Evolutionary conservation across 495 filamentous ascomycete species (phyloP), one percentile per base, ranked within the genome.

Genomic region (Daldinia childiae): DNA sequence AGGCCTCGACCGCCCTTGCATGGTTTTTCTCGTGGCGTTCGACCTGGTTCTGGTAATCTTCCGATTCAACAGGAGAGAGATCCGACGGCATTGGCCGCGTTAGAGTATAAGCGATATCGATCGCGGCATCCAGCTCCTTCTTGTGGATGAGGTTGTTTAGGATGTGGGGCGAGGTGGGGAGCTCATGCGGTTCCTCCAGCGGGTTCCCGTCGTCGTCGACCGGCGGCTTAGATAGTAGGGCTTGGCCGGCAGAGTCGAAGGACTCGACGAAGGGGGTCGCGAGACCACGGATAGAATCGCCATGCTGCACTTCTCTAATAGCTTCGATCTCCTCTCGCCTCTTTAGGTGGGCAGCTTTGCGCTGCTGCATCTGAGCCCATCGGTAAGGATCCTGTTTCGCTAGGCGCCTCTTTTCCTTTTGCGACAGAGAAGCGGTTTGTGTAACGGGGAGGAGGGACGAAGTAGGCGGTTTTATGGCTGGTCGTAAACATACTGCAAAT

Each of bases 201-300:
- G 71, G 69, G 27, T 76, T 77, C 32, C 79, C 80, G 7, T 81
- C 72, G 45, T 79, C 69, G 70, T 85, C 77, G 58, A 79, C 36
- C 19, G 70, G 65, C 34, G 80, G 77, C 34, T 71, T 71, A 12
- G 80, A 81, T 11, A 77, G 45, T 24, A 72, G 54, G 6, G 61
- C 71, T 64, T 85, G 83, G 34, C 83, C 83, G 41, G 77, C 86
- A 4, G 86, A 86, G 76, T 93, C 90, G 77, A 99, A 89, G 48
- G 92, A 91, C 81, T 92, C 85, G 76, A 97, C 80, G 79, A 97
- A 99, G 38, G 93, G 86, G 12, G 96, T 98, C 6, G 85, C 76
- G 41, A 89, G 80, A 72, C 93, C 94, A 60, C 88, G 85, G 72
- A 98, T 86, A 0, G 94, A 92, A 79, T 96, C 88, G 29, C 93